Conservation (phyloP, 2,329 filamentous ascomycete species). For the Simplicillium sp. region DNA sequence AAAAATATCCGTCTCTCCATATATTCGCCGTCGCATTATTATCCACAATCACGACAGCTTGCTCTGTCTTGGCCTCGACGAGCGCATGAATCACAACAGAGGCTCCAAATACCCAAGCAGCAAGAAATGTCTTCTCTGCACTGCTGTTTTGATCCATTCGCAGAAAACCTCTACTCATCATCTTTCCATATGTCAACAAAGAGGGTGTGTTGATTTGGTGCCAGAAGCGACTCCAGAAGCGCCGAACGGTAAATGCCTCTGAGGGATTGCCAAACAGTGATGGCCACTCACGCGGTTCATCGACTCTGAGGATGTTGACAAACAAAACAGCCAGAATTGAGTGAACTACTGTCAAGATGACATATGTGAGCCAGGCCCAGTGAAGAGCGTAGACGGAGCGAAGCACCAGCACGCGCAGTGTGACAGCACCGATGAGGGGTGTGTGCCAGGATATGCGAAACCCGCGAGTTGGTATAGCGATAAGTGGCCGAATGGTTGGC, state of each 20-base stretch:
- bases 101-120: slow-evolving; percentile 3
- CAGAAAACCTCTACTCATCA: no score
- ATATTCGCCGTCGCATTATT: neutral
- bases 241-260: slow-evolving; percentile 10
- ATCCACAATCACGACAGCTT: neutral
- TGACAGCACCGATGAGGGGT: no score
- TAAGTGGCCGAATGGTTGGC: no score
- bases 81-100: slow-evolving; percentile 2
- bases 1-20: slow-evolving; percentile 2
- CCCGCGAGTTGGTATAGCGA: no score
- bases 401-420: neutral
- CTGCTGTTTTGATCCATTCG: no score
- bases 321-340: slow-evolving; percentile 8
- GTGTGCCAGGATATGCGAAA: no score
- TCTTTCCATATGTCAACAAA: neutral
- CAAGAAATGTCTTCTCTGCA: slow-evolving; percentile 1
- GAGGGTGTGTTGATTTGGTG: slow-evolving; percentile 6
- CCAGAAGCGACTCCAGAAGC: slow-evolving; percentile 16
- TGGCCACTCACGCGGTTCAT: slow-evolving; percentile 12
- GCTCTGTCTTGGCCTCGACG: slow-evolving; percentile 1
- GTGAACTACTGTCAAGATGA: slow-evolving; percentile 6
- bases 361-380: slow-evolving; percentile 10
- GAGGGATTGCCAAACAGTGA: slow-evolving; percentile 9
- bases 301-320: slow-evolving; percentile 10
- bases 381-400: slow-evolving; percentile 2